These are phyloP conservation scores for Collariella sp. DNA, from an alignment of 495 filamentous ascomycete genomes.

Conservation along the genomic window DNA sequence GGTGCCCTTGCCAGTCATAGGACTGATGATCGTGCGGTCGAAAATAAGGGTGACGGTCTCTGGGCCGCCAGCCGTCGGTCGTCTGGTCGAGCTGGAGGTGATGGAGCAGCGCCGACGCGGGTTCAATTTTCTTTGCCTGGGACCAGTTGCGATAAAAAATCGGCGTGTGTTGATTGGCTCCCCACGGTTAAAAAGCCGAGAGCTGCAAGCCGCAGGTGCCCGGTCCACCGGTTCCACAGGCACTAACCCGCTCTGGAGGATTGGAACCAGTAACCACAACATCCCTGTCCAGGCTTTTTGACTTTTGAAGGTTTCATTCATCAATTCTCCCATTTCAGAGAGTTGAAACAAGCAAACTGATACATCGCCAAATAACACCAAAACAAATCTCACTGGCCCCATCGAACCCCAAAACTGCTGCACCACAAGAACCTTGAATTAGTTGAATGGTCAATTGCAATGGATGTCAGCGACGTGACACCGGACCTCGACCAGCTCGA, in stretches of 20 bases:
- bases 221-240: background rate
- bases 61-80: background rate
- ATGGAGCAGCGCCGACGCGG: background rate
- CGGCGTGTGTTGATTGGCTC: background rate
- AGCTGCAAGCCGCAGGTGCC: background rate
- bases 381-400: too few relatives aligned
- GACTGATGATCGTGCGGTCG: background rate
- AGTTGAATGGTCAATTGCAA: background rate
- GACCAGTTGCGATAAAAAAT: background rate
- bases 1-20: background rate
- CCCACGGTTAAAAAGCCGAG: background rate
- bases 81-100: background rate
- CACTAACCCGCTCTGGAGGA: background rate
- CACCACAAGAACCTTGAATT: background rate
- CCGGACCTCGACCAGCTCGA: slow-evolving; percentile 62
- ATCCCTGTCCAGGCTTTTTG: background rate
- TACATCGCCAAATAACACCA: background rate
- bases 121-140: background rate
- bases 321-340: too few relatives aligned
- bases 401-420: too few relatives aligned
- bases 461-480: slow-evolving; percentile 38
- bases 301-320: background rate
- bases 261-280: background rate
- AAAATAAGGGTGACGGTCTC: background rate
- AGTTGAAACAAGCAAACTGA: background rate